Percentiles rank a stretch among this genome's conserved stretches.
phyloP scores from a whole-genome alignment of 148 eudicot genomes.

The Amaranthus palmeri region DNA sequence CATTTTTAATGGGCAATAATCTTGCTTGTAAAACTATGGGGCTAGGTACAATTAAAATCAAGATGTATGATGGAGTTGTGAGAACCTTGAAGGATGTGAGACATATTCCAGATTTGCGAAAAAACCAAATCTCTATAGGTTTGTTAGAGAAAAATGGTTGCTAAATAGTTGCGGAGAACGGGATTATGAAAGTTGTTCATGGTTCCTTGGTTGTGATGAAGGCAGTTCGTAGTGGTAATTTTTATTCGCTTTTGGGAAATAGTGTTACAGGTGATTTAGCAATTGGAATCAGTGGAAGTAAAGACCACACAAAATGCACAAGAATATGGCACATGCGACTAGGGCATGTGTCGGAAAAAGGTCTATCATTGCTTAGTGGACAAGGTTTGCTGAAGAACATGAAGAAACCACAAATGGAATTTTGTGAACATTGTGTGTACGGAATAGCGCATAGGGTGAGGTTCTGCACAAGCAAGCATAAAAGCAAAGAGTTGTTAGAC shows the following conservation, averaged over 20 bases:
- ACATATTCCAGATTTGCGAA: not conserved
- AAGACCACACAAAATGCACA: not conserved
- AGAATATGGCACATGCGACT: not conserved
- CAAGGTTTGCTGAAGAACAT: too few relatives aligned
- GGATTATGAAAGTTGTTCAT: not conserved
- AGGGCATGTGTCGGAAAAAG: not conserved
- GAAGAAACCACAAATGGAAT: too few relatives aligned
- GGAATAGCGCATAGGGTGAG: too few relatives aligned
- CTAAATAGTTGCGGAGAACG: not conserved
- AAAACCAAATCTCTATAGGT: not conserved
- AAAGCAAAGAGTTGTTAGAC: too few relatives aligned
- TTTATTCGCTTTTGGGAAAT: not conserved
- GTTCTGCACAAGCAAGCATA: too few relatives aligned
- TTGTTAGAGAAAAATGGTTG: slow-evolving; percentile 4
- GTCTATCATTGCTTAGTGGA: not conserved
- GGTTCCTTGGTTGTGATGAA: not conserved
- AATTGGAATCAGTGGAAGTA: not conserved
- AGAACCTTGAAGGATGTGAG: not conserved
- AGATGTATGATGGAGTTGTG: not conserved
- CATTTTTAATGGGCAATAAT: not conserved
- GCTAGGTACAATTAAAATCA: not conserved
- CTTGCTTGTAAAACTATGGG: not conserved
- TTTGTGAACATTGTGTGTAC: too few relatives aligned
- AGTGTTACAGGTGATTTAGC: not conserved
- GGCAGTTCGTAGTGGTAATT: not conserved